Evolutionary conservation across 805 yeast species (phyloP).

Genomic region (Debaryomyces maramus): DNA sequence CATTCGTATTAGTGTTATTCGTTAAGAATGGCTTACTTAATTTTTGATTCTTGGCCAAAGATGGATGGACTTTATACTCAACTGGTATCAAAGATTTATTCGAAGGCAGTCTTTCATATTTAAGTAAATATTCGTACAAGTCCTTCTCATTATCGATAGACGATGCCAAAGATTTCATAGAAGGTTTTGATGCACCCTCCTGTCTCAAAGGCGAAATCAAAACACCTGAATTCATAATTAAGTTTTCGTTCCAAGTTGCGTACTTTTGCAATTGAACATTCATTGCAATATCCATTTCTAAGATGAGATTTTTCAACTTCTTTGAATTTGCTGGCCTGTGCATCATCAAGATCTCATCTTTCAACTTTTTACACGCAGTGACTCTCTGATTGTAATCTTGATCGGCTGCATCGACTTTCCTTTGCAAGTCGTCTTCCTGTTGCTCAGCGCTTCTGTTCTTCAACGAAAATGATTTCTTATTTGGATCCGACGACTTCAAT

Average conservation of each 20-base stretch:
- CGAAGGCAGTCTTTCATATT: constrained; percentile 39
- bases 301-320: constrained; percentile 69
- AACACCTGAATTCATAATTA: constrained; percentile 81
- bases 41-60: constrained; percentile 44
- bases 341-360: constrained; percentile 67
- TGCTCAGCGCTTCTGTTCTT: constrained; percentile 80
- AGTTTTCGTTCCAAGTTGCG: constrained; percentile 82
- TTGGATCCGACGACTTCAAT: constrained; percentile 76
- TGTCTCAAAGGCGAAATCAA: constrained; percentile 70
- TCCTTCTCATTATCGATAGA: constrained; percentile 83
- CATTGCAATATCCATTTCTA: constrained; percentile 89
- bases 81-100: constrained; percentile 58
- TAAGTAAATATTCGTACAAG: constrained; percentile 65
- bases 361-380: constrained; percentile 64
- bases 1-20: constrained; percentile 5
- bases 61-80: constrained; percentile 69
- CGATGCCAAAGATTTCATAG: constrained; percentile 76
- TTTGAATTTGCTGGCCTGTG: constrained; percentile 78
- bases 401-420: constrained; percentile 83
- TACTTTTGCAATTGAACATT: constrained; percentile 85
- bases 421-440: constrained; percentile 82
- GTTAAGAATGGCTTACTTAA: constrained; percentile 36
- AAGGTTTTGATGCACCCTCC: constrained; percentile 47
- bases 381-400: constrained; percentile 81
- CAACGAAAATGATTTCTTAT: constrained; percentile 77